Percentiles rank a stretch among this genome's conserved stretches.
phyloP scores from a whole-genome alignment of 345 rosid species.

The Boechera retrofracta region DNA sequence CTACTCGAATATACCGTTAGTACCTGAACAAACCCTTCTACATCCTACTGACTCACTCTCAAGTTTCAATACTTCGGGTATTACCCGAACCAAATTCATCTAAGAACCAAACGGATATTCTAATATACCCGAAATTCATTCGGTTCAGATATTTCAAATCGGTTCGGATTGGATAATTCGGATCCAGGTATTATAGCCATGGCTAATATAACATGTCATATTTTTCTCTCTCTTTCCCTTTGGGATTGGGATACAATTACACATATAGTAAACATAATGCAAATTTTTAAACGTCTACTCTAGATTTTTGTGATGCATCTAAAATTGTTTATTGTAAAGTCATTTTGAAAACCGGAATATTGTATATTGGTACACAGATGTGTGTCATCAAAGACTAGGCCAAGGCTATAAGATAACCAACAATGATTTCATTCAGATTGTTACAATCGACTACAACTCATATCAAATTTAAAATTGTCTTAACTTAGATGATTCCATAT shows the following conservation, averaged over 20 bases:
- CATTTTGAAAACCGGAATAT: neutral
- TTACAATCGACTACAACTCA: constrained; percentile 4
- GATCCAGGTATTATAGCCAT: too few relatives aligned
- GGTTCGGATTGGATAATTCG: too few relatives aligned
- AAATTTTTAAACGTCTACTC: neutral
- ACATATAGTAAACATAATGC: neutral
- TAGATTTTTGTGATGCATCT: neutral
- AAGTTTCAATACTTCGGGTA: too few relatives aligned
- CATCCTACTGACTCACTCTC: too few relatives aligned
- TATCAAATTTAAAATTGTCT: neutral
- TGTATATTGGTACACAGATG: neutral
- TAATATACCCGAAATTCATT: too few relatives aligned
- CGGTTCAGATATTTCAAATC: too few relatives aligned
- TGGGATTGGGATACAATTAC: neutral
- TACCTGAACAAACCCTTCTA: too few relatives aligned
- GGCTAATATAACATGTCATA: too few relatives aligned
- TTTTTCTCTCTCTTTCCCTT: too few relatives aligned
- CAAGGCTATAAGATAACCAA: neutral
- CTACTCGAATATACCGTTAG: too few relatives aligned
- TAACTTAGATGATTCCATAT: neutral
- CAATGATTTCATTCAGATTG: neutral
- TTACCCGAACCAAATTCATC: too few relatives aligned
- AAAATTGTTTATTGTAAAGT: neutral
- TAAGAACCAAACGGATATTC: too few relatives aligned
- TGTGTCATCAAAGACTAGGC: constrained; percentile 1